A percentile compares a stretch with the other conserved stretches of the same genome.
Conservation (phyloP, 306 rosid genomes). For the Sicyos edulis region DNA sequence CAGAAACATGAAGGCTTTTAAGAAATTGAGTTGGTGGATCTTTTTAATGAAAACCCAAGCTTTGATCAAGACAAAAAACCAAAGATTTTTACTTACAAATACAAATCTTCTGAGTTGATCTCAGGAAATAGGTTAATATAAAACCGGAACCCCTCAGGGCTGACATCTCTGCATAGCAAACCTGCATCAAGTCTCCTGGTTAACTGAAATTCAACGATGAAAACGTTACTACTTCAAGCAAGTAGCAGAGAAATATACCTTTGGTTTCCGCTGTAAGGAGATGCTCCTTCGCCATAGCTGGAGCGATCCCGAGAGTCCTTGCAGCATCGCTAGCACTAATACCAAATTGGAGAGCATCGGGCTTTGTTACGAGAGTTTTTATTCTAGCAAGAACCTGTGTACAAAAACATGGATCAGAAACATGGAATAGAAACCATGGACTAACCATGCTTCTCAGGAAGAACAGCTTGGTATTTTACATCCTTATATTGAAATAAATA, state of each 20-base stretch:
- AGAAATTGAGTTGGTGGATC: not conserved
- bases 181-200: slow-evolving; percentile 48
- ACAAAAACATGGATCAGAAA: not conserved
- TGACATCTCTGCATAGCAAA: slow-evolving; percentile 80
- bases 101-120: slow-evolving; percentile 43
- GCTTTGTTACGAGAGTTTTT: slow-evolving; percentile 55
- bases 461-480: not conserved
- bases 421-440: not conserved
- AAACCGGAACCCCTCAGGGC: slow-evolving; percentile 91
- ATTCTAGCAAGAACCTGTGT: slow-evolving; percentile 76
- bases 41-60: not conserved
- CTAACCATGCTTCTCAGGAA: not conserved
- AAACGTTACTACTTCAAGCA: not conserved
- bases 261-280: slow-evolving; percentile 88
- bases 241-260: slow-evolving; percentile 35
- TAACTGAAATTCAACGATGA: slow-evolving; percentile 15
- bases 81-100: slow-evolving; percentile 56
- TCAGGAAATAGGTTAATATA: slow-evolving; percentile 68
- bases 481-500: not conserved
- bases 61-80: slow-evolving; percentile 7
- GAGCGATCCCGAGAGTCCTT: slow-evolving; percentile 80
- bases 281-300: slow-evolving; percentile 97
- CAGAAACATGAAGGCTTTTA: not conserved
- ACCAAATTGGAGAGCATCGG: slow-evolving; percentile 74
- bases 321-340: slow-evolving; percentile 96